A percentile compares a stretch with the other conserved stretches of the same genome.
phyloP scores from a whole-genome alignment of 768 basidiomycete species.

The Austroboletus festivus region DNA sequence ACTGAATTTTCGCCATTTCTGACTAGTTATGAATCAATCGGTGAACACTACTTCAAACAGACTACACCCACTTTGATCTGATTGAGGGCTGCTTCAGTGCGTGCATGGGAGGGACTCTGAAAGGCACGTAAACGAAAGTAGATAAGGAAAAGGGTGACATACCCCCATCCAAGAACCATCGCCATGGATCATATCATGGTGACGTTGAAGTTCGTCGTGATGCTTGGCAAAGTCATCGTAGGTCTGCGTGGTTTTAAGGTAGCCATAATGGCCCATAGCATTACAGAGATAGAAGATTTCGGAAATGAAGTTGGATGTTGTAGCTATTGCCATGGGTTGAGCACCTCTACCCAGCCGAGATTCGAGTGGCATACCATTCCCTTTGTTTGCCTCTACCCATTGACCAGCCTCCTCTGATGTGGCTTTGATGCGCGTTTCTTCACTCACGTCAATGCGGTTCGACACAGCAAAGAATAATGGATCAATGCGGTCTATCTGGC shows the following conservation, averaged over 20 bases:
- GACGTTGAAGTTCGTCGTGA: constrained; percentile 70
- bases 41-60: background rate
- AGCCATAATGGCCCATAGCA: constrained; percentile 87
- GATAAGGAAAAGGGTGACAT: constrained; percentile 25
- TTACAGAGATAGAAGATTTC: constrained; percentile 89
- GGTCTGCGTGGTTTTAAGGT: constrained; percentile 74
- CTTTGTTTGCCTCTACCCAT: constrained; percentile 59
- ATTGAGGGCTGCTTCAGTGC: constrained; percentile 74
- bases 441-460: constrained; percentile 67
- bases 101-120: constrained; percentile 70
- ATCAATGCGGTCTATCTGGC: constrained; percentile 89
- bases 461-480: constrained; percentile 74
- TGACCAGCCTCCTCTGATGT: constrained; percentile 80
- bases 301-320: constrained; percentile 87
- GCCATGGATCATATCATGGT: constrained; percentile 71
- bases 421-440: constrained; percentile 93
- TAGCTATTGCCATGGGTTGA: constrained; percentile 36
- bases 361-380: constrained; percentile 38
- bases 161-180: constrained; percentile 85
- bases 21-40: constrained; percentile 36
- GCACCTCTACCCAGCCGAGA: background rate
- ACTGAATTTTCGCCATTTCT: constrained; percentile 66
- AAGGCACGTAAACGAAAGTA: constrained; percentile 1
- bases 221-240: constrained; percentile 74
- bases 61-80: constrained; percentile 59